A percentile compares a stretch with the other conserved stretches of the same genome.
phyloP scores from a whole-genome alignment of 345 rosid genomes.

The Euphorbia lathyris region DNA sequence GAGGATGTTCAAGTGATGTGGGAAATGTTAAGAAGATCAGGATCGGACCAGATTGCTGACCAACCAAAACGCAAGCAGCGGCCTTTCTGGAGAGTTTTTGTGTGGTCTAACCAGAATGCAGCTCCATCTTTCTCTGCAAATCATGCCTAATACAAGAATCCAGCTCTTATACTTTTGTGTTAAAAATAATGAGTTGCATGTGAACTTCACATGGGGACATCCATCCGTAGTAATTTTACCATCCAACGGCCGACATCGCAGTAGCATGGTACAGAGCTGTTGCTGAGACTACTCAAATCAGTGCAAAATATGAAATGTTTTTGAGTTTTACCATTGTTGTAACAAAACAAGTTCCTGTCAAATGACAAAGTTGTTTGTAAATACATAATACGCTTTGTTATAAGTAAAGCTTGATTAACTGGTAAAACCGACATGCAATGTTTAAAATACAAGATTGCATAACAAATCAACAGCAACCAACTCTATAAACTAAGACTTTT shows the following conservation, averaged over 20 bases:
- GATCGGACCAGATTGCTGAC: constrained; percentile 29
- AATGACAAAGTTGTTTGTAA: constrained; percentile 21
- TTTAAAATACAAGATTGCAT: neutral
- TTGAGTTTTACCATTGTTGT: neutral
- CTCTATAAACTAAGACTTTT: too few species aligned
- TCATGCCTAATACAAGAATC: constrained; percentile 22
- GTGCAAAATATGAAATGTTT: constrained; percentile 4
- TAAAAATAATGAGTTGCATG: constrained; percentile 20
- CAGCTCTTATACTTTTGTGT: neutral
- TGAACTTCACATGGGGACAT: constrained; percentile 12
- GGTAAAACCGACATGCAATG: neutral
- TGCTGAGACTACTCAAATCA: constrained; percentile 23
- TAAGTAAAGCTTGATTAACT: neutral
- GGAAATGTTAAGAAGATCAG: constrained; percentile 63
- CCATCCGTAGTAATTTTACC: constrained; percentile 16
- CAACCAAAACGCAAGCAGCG: constrained; percentile 42
- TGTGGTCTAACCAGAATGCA: constrained; percentile 45
- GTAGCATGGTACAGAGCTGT: constrained; percentile 34
- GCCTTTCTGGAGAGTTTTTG: constrained; percentile 52
- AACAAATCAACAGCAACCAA: neutral
- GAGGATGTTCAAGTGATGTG: constrained; percentile 73
- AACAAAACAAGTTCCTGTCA: constrained; percentile 9
- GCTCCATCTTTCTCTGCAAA: constrained; percentile 39
- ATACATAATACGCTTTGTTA: constrained; percentile 18
- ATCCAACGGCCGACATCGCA: constrained; percentile 29